Conservation (phyloP, 2,329 filamentous ascomycete genomes). For the Cryoendolithus antarcticus region DNA sequence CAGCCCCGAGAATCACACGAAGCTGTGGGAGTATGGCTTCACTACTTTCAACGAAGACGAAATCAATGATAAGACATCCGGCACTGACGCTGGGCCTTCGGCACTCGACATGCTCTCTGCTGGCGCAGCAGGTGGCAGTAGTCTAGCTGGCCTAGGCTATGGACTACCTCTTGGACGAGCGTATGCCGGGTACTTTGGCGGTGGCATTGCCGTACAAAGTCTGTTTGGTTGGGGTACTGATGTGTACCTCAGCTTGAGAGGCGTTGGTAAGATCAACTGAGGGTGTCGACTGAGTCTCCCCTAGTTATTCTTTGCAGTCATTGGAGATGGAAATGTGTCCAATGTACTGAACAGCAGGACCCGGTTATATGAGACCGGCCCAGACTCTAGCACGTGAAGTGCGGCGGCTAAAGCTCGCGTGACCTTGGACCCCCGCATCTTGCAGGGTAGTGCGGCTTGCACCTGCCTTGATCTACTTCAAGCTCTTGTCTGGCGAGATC, state of each 20-base stretch:
- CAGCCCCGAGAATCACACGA: slow-evolving; percentile 63
- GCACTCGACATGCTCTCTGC: slow-evolving; percentile 65
- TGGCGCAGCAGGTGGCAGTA: slow-evolving; percentile 62
- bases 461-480: too few species aligned
- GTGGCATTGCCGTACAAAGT: slow-evolving; percentile 89
- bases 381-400: too few species aligned
- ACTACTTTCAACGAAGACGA: slow-evolving; percentile 75
- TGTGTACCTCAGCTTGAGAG: slow-evolving; percentile 51
- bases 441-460: too few species aligned
- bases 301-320: too few species aligned
- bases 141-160: slow-evolving; percentile 78
- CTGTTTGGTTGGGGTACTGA: slow-evolving; percentile 82
- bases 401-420: too few species aligned
- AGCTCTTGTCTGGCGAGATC: too few species aligned
- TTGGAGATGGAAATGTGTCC: too few species aligned
- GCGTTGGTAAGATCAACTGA: slow-evolving; percentile 39
- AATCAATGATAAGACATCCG: slow-evolving; percentile 35
- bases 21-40: slow-evolving; percentile 96
- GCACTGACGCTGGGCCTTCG: slow-evolving; percentile 42
- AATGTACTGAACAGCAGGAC: too few species aligned
- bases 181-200: slow-evolving; percentile 97
- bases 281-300: too few species aligned
- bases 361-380: too few species aligned
- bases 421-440: too few species aligned
- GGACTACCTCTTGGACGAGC: slow-evolving; percentile 80